Conservation (phyloP, 2,329 filamentous ascomycete genomes). For the Colletotrichum abscissum region DNA sequence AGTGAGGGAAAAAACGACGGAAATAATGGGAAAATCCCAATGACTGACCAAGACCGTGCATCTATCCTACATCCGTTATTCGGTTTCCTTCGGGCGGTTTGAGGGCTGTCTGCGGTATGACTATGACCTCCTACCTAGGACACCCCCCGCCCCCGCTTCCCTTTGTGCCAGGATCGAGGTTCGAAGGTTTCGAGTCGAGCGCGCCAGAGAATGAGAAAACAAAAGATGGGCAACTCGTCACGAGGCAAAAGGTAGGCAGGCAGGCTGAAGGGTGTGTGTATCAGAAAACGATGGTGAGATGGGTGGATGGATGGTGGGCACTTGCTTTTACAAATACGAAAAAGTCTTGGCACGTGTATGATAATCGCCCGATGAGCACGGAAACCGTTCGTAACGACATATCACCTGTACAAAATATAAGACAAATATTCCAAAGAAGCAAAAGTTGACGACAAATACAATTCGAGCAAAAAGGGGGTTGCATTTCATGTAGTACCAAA, state of each 20-base stretch:
- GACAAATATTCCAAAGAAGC: neutral
- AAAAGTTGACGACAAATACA: neutral
- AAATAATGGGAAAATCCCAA: too few relatives aligned
- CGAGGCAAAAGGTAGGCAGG: neutral
- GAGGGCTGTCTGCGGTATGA: neutral
- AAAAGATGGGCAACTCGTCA: neutral
- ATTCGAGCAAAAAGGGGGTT: neutral
- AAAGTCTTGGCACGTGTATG: slow-evolving; percentile 22
- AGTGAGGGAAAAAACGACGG: neutral
- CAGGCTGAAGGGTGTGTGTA: slow-evolving; percentile 9
- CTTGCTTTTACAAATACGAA: slow-evolving; percentile 19
- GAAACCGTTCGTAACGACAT: neutral
- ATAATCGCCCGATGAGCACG: slow-evolving; percentile 5
- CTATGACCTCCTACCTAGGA: neutral
- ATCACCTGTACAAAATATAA: neutral
- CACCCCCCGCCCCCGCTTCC: neutral
- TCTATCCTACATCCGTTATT: slow-evolving; percentile 17
- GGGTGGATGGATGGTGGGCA: neutral
- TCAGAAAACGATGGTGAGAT: slow-evolving; percentile 1
- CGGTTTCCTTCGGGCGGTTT: neutral
- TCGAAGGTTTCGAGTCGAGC: neutral
- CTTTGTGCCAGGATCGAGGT: neutral
- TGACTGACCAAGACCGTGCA: slow-evolving; percentile 16
- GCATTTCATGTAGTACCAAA: neutral
- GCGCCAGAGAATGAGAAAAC: neutral